Evolutionary conservation across 2,329 filamentous ascomycete genomes (phyloP), one percentile per base, ranked within the genome.

Genomic region (Hymenoscyphus repandus): DNA sequence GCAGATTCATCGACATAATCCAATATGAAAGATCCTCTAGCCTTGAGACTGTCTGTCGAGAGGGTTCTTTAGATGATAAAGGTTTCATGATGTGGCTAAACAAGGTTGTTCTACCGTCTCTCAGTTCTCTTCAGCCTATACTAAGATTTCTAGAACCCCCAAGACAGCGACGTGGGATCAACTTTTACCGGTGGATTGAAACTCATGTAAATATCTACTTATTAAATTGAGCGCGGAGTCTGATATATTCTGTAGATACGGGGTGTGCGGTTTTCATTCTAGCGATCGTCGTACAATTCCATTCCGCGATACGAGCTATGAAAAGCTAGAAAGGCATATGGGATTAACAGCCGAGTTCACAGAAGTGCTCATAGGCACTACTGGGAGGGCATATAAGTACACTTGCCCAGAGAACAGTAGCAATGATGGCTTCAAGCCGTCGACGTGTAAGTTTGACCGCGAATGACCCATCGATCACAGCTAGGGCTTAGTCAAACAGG

Each of bases 261-360:
- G 44, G 22, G 32, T 22, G 18, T 46, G 44, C 33, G 20, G 20
- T 12, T 46, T 27, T 20, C 17, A 38, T 20, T 6, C 17, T 12
- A n/a, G n/a, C 18, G 32, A 46, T 33, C 44, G 33, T 33, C 44
- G 44, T 18, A n/a, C 44, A 10, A 11, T 46, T 11, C 44, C 44
- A 18, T 46, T 46, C 44, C 33, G 17, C 44, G 12, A 38, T 36
- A 33, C 20, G 13, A 13, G 31, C 10, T 46, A 36, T 20, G 13
- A 38, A 31, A 37, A 32, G 7, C 15, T 46, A 10, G 44, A 46
- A n/a, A 31, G 22, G 13, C 33, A 36, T n/a, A 31, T 46, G 17
- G 44, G 44, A n/a, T 27, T 46, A n/a, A 31, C 44, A 11, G 31
- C 33, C 9, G 44, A 46, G 9, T 46, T 46, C 33, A 9, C 9